Conservation (phyloP, 2,329 filamentous ascomycete genomes). For the Cercospora zeae-maydis region DNA sequence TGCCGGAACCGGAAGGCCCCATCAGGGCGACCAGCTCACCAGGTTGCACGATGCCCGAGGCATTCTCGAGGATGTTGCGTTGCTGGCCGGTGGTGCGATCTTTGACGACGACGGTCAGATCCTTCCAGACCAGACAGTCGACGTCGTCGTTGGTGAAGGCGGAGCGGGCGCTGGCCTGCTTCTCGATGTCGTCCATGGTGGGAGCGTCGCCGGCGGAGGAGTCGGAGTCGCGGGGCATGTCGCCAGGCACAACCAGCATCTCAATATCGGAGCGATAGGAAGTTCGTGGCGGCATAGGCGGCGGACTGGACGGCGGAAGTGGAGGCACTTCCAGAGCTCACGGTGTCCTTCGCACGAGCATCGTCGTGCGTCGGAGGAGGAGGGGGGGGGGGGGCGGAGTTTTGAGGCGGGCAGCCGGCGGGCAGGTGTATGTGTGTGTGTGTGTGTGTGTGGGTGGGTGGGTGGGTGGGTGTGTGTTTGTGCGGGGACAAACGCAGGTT, state of each 20-base stretch:
- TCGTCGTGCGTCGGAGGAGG: slow-evolving; percentile 6
- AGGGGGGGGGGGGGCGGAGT: not conserved
- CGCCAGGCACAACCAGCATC: slow-evolving; percentile 22
- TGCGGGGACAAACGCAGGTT: slow-evolving; percentile 10
- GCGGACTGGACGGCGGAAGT: slow-evolving; percentile 1
- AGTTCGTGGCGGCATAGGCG: slow-evolving; percentile 17
- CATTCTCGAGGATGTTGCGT: slow-evolving; percentile 36
- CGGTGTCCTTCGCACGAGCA: slow-evolving; percentile 1
- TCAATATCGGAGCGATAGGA: slow-evolving; percentile 24
- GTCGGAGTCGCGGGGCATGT: slow-evolving; percentile 10
- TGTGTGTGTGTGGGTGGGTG: no score
- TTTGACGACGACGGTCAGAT: slow-evolving; percentile 64
- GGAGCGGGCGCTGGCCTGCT: slow-evolving; percentile 12
- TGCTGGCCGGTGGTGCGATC: slow-evolving; percentile 60
- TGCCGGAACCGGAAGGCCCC: slow-evolving; percentile 67
- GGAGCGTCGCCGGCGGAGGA: slow-evolving; percentile 11
- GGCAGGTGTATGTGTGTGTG: no score
- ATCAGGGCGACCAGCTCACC: slow-evolving; percentile 73
- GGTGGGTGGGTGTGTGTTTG: no score
- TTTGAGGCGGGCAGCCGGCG: not conserved
- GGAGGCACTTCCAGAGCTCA: slow-evolving; percentile 5
- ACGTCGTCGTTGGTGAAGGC: slow-evolving; percentile 57
- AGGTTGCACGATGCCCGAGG: slow-evolving; percentile 38
- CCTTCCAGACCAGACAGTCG: slow-evolving; percentile 59
- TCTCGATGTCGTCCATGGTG: slow-evolving; percentile 22